These are phyloP conservation scores for Posidonia australis DNA, from an alignment of 106 monocot genomes.

Conservation along the genomic window DNA sequence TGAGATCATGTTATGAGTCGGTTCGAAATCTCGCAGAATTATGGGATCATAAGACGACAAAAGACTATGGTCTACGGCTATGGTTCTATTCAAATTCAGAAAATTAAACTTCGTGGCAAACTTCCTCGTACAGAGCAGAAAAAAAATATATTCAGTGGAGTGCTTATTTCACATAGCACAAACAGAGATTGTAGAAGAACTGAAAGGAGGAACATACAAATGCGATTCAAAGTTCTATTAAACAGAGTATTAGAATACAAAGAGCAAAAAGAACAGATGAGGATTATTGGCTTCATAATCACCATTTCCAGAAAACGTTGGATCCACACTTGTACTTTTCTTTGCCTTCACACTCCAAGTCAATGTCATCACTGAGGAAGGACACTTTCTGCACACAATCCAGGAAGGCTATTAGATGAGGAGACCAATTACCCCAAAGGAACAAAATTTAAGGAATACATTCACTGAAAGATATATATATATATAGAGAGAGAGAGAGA, in stretches of 20 bases:
- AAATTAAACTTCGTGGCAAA: too few relatives aligned
- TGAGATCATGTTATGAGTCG: too few relatives aligned
- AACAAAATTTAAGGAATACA: background rate
- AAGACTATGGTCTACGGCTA: too few relatives aligned
- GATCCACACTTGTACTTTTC: slow-evolving; percentile 99
- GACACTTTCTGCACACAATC: slow-evolving; percentile 61
- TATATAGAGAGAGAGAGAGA: too few relatives aligned
- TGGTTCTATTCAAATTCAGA: too few relatives aligned
- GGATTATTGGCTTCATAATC: slow-evolving; percentile 12
- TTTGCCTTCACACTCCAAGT: slow-evolving; percentile 87
- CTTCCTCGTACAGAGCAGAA: too few relatives aligned
- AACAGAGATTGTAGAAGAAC: background rate
- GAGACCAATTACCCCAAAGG: too few relatives aligned
- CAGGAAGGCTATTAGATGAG: background rate
- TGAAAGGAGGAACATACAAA: background rate
- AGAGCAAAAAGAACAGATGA: background rate
- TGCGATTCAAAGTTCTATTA: background rate
- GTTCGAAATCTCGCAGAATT: too few relatives aligned
- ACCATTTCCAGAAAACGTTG: slow-evolving; percentile 99
- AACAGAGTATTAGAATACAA: background rate
- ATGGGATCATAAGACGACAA: too few relatives aligned
- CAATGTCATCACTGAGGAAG: slow-evolving; percentile 76
- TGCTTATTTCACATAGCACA: too few relatives aligned
- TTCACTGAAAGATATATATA: too few relatives aligned
- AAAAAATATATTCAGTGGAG: too few relatives aligned